Evolutionary conservation across 208 protist species (phyloP), one percentile per base, ranked within the genome.

Genomic region (Acanthamoeba healyi): DNA sequence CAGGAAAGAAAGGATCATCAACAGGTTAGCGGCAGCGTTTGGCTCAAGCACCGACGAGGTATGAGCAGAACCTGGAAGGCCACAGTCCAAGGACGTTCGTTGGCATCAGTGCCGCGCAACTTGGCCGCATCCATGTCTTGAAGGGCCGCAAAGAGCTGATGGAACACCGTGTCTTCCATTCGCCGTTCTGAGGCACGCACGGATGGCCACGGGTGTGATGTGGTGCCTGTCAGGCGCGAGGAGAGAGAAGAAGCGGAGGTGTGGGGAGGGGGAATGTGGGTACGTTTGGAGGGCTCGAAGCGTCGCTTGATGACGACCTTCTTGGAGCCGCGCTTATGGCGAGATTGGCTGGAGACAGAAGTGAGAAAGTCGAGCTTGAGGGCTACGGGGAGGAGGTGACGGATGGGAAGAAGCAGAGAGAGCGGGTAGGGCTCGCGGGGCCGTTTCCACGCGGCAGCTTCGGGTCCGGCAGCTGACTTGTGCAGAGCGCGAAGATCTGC

Each of bases 241-340:
- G 44, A 15, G 44, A 4, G 44, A 15, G 7, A 12, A 15, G 44
- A 15, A 12, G 4, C 7, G 4, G 7, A 12, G 4, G 44, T 49
- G 44, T 49, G 44, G 4, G 7, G 44, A 15, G 44, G 4, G 44
- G 4, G 44, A 4, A 49, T 49, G n/a, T 49, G 29, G 26, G 58
- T 67, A 67, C 58, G 5, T 67, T 67, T 67, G 58, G 19, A 24
- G 19, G 29, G 29, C 26, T 32, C 29, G 58, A 34, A 32, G 9
- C 58, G 58, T 24, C 58, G 58, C 58, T 67, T 67, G 58, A 67
- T 17, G 58, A 67, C 22, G 58, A 67, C 58, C 58, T 67, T 67
- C 58, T 67, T 67, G 58, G 58, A 24, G 29, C 58, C 58, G 58
- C 58, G 58, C 58, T 67, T 67, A 4, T 32, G 3, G 29, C 58